Percentiles rank a stretch among this genome's conserved stretches.
These are phyloP conservation scores for Tuber umbilicatum DNA, from an alignment of 495 filamentous ascomycete genomes.

Conservation along the genomic window DNA sequence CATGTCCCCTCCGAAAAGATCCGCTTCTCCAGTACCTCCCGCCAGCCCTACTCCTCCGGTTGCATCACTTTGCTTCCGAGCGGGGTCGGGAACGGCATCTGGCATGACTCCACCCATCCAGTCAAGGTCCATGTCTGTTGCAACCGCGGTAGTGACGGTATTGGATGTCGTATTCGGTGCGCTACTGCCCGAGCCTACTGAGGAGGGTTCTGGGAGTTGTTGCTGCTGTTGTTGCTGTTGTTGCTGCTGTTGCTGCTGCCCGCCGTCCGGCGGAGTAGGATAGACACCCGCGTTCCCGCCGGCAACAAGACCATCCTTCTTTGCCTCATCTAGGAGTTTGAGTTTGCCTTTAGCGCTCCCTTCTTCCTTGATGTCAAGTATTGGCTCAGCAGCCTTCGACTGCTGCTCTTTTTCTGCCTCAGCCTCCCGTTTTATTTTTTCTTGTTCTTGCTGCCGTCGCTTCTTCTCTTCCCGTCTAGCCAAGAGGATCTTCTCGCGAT, in stretches of 20 bases:
- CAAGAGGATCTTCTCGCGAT: conserved; percentile 22
- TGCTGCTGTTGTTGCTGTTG: conserved; percentile 11
- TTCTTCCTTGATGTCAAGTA: conserved; percentile 28
- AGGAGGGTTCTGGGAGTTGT: conserved; percentile 8
- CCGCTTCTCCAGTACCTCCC: conserved; percentile 23
- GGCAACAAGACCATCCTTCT: conserved; percentile 11
- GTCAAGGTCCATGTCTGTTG: conserved; percentile 38
- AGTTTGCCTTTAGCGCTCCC: conserved; percentile 20
- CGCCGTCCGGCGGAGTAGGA: conserved; percentile 37
- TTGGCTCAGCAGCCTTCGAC: conserved; percentile 10
- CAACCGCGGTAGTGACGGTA: conserved; percentile 12
- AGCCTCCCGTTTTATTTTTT: conserved; percentile 16
- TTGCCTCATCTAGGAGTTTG: conserved; percentile 20
- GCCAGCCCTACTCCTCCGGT: conserved; percentile 25
- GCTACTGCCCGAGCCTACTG: conserved; percentile 15
- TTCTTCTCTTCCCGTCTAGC: conserved; percentile 29
- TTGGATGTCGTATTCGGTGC: conserved; percentile 13
- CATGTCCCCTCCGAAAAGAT: conserved; percentile 39
- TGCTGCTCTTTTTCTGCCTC: conserved; percentile 11
- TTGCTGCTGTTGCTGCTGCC: conserved; percentile 12
- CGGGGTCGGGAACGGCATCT: conserved; percentile 17
- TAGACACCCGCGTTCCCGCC: conserved; percentile 26
- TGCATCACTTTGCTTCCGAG: conserved; percentile 31
- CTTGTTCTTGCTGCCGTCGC: conserved; percentile 3
- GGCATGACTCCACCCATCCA: conserved; percentile 22